These are phyloP conservation scores for Orbilia javanica DNA, from an alignment of 2,329 filamentous ascomycete genomes.

Conservation along the genomic window DNA sequence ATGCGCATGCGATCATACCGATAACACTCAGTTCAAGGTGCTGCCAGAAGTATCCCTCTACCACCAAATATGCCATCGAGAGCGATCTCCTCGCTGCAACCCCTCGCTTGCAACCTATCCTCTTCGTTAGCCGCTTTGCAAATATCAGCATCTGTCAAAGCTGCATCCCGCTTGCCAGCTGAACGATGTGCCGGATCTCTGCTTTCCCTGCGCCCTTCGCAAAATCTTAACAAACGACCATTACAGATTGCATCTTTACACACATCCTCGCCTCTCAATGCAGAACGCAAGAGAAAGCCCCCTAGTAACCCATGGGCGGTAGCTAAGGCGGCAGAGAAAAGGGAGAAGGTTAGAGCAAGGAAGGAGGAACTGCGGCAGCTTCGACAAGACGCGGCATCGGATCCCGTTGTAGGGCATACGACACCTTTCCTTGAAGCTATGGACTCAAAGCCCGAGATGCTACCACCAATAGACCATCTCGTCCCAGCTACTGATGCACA, in stretches of 20 bases:
- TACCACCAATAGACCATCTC: conserved; percentile 63
- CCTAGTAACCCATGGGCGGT: conserved; percentile 50
- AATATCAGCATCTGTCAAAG: conserved; percentile 16
- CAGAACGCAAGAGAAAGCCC: conserved; percentile 23
- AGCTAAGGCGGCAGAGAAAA: conserved; percentile 49
- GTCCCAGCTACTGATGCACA: conserved; percentile 59
- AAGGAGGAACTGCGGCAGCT: conserved; percentile 77
- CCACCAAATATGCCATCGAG: conserved; percentile 20
- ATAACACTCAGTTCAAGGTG: background rate
- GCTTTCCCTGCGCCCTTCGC: background rate
- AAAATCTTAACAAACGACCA: background rate
- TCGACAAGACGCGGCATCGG: conserved; percentile 76
- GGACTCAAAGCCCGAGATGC: conserved; percentile 69
- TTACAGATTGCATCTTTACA: conserved; percentile 19
- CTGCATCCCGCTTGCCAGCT: background rate
- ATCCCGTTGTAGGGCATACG: conserved; percentile 81
- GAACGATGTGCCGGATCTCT: conserved; percentile 1
- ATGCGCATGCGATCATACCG: background rate
- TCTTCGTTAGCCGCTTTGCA: conserved; percentile 28
- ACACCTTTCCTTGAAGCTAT: conserved; percentile 89
- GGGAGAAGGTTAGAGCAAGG: conserved; percentile 68
- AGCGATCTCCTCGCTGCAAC: conserved; percentile 28
- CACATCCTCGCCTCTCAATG: conserved; percentile 35
- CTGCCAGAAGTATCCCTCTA: background rate
- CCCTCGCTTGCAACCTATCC: conserved; percentile 34